Conservation (phyloP, 176 grass and related monocot genomes). For the Olyra latifolia region DNA sequence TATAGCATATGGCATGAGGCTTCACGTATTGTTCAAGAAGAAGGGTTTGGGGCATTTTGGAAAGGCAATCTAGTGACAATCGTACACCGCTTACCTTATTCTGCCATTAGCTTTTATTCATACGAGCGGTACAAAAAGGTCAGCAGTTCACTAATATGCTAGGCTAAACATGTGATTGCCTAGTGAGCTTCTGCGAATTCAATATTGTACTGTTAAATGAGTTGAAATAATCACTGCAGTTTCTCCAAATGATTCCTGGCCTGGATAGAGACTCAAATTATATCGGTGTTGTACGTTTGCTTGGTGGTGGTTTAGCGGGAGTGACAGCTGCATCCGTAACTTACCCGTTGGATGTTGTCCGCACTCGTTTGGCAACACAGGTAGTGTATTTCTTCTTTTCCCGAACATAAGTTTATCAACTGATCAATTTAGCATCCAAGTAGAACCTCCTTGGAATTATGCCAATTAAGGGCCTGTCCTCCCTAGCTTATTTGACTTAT, state of each 20-base stretch:
- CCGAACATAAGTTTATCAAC: not conserved
- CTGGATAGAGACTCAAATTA: constrained; percentile 57
- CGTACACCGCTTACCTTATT: constrained; percentile 88
- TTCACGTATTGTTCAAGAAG: constrained; percentile 75
- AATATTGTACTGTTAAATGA: constrained; percentile 10
- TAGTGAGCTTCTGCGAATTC: not conserved
- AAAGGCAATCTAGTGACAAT: constrained; percentile 93
- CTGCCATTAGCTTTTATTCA: constrained; percentile 86
- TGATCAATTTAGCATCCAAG: not conserved
- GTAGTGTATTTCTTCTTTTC: constrained; percentile 37
- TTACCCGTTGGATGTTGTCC: constrained; percentile 88
- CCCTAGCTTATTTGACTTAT: too few species aligned
- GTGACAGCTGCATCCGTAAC: constrained; percentile 86
- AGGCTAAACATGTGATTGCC: not conserved
- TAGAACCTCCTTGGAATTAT: not conserved
- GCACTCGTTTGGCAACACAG: constrained; percentile 90
- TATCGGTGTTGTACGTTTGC: constrained; percentile 54
- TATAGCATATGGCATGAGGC: constrained; percentile 80
- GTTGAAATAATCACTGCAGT: constrained; percentile 41
- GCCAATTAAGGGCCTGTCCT: too few species aligned
- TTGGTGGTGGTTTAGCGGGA: constrained; percentile 85
- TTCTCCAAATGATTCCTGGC: constrained; percentile 62
- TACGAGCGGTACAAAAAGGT: constrained; percentile 92
- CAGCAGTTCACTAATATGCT: not conserved
- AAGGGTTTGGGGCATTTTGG: constrained; percentile 93